These are phyloP conservation scores for Gigaspora rosea DNA, from an alignment of 192 early-diverging fungal genomes.

Conservation along the genomic window DNA sequence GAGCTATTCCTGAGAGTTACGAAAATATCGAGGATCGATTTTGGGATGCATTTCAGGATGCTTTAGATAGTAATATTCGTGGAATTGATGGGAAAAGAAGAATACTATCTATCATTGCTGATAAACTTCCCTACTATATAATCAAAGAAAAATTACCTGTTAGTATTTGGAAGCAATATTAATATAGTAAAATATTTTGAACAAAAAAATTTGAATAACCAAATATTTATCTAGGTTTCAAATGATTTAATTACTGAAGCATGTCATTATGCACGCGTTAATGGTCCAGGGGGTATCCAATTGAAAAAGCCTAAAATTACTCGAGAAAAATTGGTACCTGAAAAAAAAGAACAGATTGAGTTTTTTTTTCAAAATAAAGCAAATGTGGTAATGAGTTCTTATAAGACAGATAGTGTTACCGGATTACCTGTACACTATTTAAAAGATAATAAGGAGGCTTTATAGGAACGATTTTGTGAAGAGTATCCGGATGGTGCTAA, in stretches of 20 bases:
- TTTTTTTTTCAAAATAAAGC: slow-evolving; percentile 5
- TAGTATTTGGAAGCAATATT: background rate
- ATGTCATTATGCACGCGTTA: background rate
- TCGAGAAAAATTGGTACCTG: background rate
- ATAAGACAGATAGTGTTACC: background rate
- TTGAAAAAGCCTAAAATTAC: background rate
- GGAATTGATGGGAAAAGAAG: background rate
- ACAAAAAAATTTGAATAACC: background rate
- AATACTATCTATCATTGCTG: background rate
- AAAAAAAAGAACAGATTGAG: background rate
- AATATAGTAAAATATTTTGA: background rate
- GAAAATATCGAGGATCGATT: background rate
- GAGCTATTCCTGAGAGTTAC: background rate
- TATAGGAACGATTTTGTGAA: background rate
- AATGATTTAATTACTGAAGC: background rate
- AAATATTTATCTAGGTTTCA: background rate
- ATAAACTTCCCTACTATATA: background rate
- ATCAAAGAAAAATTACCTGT: background rate
- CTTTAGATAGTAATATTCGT: background rate
- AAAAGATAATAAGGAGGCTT: background rate
- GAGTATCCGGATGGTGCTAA: background rate
- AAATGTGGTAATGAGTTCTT: slow-evolving; percentile 8
- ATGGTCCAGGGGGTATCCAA: background rate
- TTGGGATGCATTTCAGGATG: background rate
- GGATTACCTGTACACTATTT: slow-evolving; percentile 7